Evolutionary conservation across 2,329 filamentous ascomycete species (phyloP), one percentile per base, ranked within the genome.

Genomic region (Diaporthe caulivora): DNA sequence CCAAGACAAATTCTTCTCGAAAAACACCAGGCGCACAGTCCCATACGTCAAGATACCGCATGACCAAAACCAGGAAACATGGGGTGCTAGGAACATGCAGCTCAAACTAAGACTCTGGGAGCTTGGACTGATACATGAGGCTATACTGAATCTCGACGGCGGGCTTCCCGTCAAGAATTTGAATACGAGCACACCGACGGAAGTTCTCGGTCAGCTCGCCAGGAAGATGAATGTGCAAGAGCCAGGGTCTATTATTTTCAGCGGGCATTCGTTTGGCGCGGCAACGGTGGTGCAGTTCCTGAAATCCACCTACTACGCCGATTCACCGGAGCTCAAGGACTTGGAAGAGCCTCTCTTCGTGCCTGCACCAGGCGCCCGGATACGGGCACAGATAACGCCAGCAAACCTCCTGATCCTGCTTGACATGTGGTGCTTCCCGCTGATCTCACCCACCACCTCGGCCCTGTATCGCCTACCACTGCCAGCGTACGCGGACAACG

Each of bases 251-350:
- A 91, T 97, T 58, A 89, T 92, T 54, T 96, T 94, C 80, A 90
- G 89, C 0, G 95, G 95, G 5, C 95, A 97, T 81, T 95, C 92
- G 24, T 97, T 97, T 77, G 95, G 95, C 29, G 92, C 92, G 1
- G 89, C 93, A 0, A 94, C 93, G 0, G 86, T 90, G 26, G 87
- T 93, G 2, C 95, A 97, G 80, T 89, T 97, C 71, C 84, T 96
- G 65, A 97, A 97, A 84, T 93, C 90, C 68, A 90, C 92, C 15
- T 96, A 92, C 84, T 94, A 95, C 82, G 87, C 88, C 17, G 84
- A 83, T 51, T 78, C 82, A 1, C 82, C 88, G 0, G 84, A 85
- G 18, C 80, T 90, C 1, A 80, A 82, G 8, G 78, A 81, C 40
- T 88, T 89, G 75, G 84, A 86, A 67, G 85, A 84, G 34, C 89